These are phyloP conservation scores for Linaria vulgaris DNA, from an alignment of 257 asterid genomes.

Conservation along the genomic window DNA sequence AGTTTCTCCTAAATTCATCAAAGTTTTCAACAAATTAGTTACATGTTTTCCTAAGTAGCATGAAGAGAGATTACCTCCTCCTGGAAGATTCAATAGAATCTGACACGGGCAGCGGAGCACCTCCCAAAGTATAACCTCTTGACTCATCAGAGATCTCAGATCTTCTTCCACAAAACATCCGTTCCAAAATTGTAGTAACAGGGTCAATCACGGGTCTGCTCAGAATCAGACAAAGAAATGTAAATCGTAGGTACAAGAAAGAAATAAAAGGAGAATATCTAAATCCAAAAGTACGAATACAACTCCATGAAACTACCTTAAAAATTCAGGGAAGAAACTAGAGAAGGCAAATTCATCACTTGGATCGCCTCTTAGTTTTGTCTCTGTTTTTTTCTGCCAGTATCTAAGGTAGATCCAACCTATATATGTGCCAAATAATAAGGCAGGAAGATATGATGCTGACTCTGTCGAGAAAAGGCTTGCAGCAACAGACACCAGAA, in stretches of 20 bases:
- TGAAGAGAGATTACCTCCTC: conserved; percentile 62
- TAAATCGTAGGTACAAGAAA: conserved; percentile 20
- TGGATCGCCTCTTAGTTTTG: conserved; percentile 81
- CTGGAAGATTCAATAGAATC: conserved; percentile 90
- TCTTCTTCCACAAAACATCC: conserved; percentile 79
- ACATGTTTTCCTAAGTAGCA: conserved; percentile 2
- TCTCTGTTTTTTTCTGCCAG: conserved; percentile 55
- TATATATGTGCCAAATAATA: conserved; percentile 73
- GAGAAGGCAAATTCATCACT: conserved; percentile 91
- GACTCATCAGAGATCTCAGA: conserved; percentile 55
- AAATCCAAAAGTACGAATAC: background rate
- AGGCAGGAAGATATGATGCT: conserved; percentile 69
- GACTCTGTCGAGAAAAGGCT: conserved; percentile 77
- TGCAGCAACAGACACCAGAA: conserved; percentile 52
- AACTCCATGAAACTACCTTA: conserved; percentile 41
- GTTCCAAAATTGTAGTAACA: conserved; percentile 62
- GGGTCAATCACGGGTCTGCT: conserved; percentile 81
- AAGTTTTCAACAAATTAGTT: background rate
- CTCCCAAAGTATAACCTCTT: conserved; percentile 58
- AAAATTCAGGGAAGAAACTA: conserved; percentile 72
- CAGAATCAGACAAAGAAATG: conserved; percentile 25
- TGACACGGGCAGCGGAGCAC: conserved; percentile 69
- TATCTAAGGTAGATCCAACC: conserved; percentile 94
- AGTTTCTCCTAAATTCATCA: background rate
- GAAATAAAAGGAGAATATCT: conserved; percentile 8